Percentiles rank a stretch among this genome's conserved stretches.
Evolutionary conservation across 139 green algal genomes (phyloP).

Genomic region (Auxenochlorella pyrenoidosa): DNA sequence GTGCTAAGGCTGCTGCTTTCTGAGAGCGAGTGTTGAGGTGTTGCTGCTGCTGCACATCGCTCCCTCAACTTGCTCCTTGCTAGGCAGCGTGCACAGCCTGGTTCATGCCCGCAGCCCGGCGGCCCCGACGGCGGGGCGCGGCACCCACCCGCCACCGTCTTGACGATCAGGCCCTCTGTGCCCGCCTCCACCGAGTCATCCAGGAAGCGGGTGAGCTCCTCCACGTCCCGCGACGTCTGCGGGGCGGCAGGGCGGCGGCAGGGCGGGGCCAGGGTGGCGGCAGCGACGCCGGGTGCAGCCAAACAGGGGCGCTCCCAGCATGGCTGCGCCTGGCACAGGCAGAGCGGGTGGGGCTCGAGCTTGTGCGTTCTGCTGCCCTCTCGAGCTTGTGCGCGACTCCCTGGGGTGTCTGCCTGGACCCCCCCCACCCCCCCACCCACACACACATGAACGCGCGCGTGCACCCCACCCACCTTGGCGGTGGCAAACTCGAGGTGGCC

Average conservation of each 20-base stretch:
- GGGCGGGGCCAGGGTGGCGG: background rate
- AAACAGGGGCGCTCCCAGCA: background rate
- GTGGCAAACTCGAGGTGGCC: constrained; percentile 88
- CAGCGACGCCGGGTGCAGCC: background rate
- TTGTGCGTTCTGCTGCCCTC: too few species aligned
- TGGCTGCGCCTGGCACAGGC: too few species aligned
- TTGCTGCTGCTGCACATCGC: too few species aligned
- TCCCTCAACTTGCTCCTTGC: too few species aligned
- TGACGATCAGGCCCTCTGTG: constrained; percentile 98
- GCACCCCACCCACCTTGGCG: constrained; percentile 56
- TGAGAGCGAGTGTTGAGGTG: too few species aligned
- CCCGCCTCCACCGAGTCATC: constrained; percentile 85
- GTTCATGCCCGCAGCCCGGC: too few species aligned
- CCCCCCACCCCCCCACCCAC: background rate
- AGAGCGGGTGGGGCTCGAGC: too few species aligned
- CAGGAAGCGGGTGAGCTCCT: constrained; percentile 93
- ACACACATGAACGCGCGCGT: too few species aligned
- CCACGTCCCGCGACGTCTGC: constrained; percentile 78
- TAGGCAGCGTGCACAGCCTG: too few species aligned
- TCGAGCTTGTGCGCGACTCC: too few species aligned
- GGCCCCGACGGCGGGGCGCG: too few species aligned
- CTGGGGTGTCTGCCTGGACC: background rate
- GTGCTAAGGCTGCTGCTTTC: too few species aligned
- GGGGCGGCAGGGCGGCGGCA: background rate
- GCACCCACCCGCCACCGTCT: constrained; percentile 66